Evolutionary conservation across 2,329 filamentous ascomycete species (phyloP).

Genomic region (Ceratocystis eucalypticola): DNA sequence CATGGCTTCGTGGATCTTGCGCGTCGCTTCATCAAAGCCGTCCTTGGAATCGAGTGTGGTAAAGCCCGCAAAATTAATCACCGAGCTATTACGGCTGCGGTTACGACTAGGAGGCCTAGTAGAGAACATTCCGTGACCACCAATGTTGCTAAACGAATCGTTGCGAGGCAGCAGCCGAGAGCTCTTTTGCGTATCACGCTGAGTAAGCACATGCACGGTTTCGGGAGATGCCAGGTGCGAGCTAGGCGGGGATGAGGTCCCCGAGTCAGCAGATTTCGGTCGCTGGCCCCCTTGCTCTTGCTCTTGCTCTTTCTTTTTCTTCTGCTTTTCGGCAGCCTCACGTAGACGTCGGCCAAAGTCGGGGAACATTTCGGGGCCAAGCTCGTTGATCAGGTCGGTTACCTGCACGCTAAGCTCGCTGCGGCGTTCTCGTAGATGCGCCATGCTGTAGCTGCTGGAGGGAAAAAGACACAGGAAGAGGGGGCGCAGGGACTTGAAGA

Average conservation of each 20-base stretch:
- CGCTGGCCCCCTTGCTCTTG: constrained; percentile 26
- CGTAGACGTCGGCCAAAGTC: constrained; percentile 75
- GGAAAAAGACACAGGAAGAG: constrained; percentile 76
- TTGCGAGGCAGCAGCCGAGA: constrained; percentile 57
- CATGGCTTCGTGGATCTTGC: constrained; percentile 78
- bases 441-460: constrained; percentile 68
- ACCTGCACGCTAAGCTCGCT: constrained; percentile 67
- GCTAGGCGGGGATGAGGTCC: constrained; percentile 19
- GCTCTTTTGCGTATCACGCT: constrained; percentile 40
- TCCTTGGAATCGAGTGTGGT: constrained; percentile 53
- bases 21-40: constrained; percentile 68
- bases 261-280: constrained; percentile 21
- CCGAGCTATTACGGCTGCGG: constrained; percentile 36
- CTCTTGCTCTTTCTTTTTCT: constrained; percentile 23
- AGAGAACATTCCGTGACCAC: constrained; percentile 77
- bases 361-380: constrained; percentile 93
- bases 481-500: constrained; percentile 83
- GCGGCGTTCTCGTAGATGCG: constrained; percentile 59
- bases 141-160: constrained; percentile 86
- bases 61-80: constrained; percentile 35
- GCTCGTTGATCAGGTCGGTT: constrained; percentile 82
- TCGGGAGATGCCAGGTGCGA: constrained; percentile 31
- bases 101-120: constrained; percentile 74
- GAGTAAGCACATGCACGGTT: constrained; percentile 30
- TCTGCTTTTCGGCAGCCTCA: constrained; percentile 35